These are phyloP conservation scores for Lactifluus volemus DNA, from an alignment of 768 basidiomycete genomes.

Conservation along the genomic window DNA sequence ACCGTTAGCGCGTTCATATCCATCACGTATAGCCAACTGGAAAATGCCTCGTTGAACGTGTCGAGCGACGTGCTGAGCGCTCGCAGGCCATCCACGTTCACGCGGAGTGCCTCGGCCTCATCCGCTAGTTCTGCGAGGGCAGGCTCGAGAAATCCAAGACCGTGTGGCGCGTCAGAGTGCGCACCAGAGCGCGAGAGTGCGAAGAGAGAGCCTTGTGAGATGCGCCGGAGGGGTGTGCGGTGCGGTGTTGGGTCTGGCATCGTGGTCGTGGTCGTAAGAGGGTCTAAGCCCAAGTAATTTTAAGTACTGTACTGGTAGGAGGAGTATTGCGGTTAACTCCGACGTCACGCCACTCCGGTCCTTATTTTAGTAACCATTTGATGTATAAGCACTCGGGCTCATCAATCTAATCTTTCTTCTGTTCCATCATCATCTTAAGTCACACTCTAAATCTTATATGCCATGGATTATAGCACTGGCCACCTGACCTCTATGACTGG, in stretches of 20 bases:
- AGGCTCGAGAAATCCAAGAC: slow-evolving; percentile 78
- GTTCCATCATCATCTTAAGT: no score
- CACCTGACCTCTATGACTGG: no score
- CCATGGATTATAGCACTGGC: no score
- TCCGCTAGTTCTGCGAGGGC: slow-evolving; percentile 81
- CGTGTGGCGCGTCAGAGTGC: slow-evolving; percentile 69
- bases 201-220: slow-evolving; percentile 88
- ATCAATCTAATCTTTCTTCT: no score
- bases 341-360: no score
- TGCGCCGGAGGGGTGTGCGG: slow-evolving; percentile 77
- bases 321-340: no score
- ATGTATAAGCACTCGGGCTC: no score
- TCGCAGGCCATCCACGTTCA: slow-evolving; percentile 65
- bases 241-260: slow-evolving; percentile 39
- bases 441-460: no score
- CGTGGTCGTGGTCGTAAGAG: background rate
- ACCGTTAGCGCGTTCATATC: slow-evolving; percentile 93
- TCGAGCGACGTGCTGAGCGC: slow-evolving; percentile 66
- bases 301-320: no score
- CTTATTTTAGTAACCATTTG: no score
- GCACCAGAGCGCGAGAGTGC: slow-evolving; percentile 71
- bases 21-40: slow-evolving; percentile 85
- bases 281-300: no score
- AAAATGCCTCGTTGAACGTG: slow-evolving; percentile 89
- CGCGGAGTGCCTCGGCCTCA: slow-evolving; percentile 73